phyloP scores from a whole-genome alignment of 139 green algal species.

The Astrephomene gubernaculifera region DNA sequence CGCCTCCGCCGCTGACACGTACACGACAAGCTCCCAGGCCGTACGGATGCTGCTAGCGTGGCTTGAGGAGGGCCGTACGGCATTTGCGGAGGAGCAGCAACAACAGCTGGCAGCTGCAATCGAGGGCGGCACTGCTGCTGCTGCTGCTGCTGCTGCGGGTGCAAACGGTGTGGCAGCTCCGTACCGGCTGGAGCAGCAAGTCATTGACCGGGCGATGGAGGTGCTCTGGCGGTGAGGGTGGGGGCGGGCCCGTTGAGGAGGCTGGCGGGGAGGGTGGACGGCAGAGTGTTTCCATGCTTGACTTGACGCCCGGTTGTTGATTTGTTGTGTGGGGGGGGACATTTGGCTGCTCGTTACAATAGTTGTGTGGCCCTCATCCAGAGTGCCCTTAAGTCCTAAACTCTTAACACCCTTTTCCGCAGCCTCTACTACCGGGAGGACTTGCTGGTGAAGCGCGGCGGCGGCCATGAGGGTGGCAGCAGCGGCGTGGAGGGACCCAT shows the following conservation, averaged over 20 bases:
- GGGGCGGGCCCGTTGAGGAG: no score
- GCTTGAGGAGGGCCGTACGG: conserved; percentile 3
- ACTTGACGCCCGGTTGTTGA: no score
- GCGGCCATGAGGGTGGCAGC: neutral
- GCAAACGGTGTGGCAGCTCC: neutral
- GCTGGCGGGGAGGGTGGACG: no score
- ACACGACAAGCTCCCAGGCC: neutral
- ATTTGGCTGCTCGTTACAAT: no score
- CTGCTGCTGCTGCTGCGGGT: neutral
- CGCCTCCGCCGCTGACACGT: neutral
- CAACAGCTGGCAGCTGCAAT: neutral
- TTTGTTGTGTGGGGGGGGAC: no score
- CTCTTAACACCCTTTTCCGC: no score
- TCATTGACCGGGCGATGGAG: conserved; percentile 24
- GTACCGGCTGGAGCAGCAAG: conserved; percentile 18
- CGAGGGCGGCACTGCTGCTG: neutral
- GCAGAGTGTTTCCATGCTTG: no score
- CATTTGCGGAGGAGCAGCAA: neutral
- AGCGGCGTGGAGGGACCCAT: neutral
- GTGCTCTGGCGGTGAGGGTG: conserved; percentile 23
- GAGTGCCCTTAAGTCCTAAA: no score
- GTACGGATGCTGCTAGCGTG: conserved; percentile 14
- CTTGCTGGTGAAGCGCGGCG: neutral
- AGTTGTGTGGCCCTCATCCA: no score
- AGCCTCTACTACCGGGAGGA: conserved; percentile 6